Evolutionary conservation across 2,329 filamentous ascomycete species (phyloP).

Genomic region (Penicillium sp.): DNA sequence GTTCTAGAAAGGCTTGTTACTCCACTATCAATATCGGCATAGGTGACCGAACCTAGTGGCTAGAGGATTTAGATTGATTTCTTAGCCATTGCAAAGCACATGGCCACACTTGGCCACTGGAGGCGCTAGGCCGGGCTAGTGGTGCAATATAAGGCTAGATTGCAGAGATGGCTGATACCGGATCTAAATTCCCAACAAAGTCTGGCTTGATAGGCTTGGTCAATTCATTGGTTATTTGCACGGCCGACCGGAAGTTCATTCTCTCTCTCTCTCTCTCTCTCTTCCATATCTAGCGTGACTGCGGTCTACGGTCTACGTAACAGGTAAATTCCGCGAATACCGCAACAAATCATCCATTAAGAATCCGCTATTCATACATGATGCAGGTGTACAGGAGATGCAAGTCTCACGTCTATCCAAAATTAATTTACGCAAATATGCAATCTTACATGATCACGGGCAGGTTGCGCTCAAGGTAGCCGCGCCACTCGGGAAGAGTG

Average conservation of each 20-base stretch:
- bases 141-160: not conserved
- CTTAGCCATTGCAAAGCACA: not conserved
- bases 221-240: not conserved
- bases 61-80: not conserved
- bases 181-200: not conserved
- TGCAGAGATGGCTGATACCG: not conserved
- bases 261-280: not conserved
- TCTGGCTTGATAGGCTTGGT: not conserved
- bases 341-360: not conserved
- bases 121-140: not conserved
- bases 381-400: constrained; percentile 8
- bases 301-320: not conserved
- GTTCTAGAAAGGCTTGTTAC: constrained; percentile 2
- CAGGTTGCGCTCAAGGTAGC: constrained; percentile 45
- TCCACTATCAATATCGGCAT: constrained; percentile 6
- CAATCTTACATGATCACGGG: constrained; percentile 31
- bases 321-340: not conserved
- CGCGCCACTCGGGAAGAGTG: constrained; percentile 54
- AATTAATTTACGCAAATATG: not conserved
- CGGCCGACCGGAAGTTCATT: not conserved
- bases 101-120: not conserved
- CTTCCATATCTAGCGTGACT: not conserved
- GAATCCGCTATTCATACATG: constrained; percentile 6
- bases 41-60: not conserved
- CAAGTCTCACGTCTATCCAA: not conserved